A percentile compares a stretch with the other conserved stretches of the same genome.
Conservation (phyloP, 163 green algal species). For the Prototheca cutis region DNA sequence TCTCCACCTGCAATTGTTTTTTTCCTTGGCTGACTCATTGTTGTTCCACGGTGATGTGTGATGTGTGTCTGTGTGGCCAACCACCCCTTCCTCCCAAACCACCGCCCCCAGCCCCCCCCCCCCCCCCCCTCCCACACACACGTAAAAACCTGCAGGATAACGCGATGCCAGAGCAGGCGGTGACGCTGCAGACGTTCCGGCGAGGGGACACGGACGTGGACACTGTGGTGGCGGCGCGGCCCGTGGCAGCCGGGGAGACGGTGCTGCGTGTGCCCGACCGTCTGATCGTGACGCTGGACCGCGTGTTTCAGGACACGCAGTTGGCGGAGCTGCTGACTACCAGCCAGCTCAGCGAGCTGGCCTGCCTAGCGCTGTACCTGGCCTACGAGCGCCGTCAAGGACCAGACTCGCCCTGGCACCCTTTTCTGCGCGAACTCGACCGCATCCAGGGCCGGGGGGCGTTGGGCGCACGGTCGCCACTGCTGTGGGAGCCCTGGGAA, state of each 20-base stretch:
- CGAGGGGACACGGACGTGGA: background rate
- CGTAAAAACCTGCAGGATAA: background rate
- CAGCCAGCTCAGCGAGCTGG: slow-evolving; percentile 82
- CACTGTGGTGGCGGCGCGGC: slow-evolving; percentile 6
- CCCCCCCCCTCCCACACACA: background rate
- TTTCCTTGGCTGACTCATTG: too few species aligned
- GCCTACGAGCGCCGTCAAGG: slow-evolving; percentile 88
- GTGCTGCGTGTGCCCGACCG: slow-evolving; percentile 61
- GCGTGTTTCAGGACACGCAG: slow-evolving; percentile 37
- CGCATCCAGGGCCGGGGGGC: slow-evolving; percentile 54
- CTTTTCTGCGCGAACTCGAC: slow-evolving; percentile 80
- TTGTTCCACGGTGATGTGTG: too few species aligned
- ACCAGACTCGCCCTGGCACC: slow-evolving; percentile 60
- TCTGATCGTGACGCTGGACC: slow-evolving; percentile 75
- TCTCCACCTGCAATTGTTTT: too few species aligned
- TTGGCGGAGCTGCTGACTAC: slow-evolving; percentile 84
- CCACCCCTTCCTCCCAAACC: too few species aligned
- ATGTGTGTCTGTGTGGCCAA: too few species aligned
- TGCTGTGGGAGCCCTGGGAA: slow-evolving; percentile 80
- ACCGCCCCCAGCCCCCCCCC: too few species aligned
- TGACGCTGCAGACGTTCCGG: background rate
- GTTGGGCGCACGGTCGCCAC: slow-evolving; percentile 64
- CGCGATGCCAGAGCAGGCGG: background rate
- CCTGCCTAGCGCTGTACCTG: slow-evolving; percentile 81
- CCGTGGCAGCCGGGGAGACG: slow-evolving; percentile 42